Percentiles rank a stretch among this genome's conserved stretches.
phyloP scores from a whole-genome alignment of 257 asterid genomes.

The Plantago elongata region DNA sequence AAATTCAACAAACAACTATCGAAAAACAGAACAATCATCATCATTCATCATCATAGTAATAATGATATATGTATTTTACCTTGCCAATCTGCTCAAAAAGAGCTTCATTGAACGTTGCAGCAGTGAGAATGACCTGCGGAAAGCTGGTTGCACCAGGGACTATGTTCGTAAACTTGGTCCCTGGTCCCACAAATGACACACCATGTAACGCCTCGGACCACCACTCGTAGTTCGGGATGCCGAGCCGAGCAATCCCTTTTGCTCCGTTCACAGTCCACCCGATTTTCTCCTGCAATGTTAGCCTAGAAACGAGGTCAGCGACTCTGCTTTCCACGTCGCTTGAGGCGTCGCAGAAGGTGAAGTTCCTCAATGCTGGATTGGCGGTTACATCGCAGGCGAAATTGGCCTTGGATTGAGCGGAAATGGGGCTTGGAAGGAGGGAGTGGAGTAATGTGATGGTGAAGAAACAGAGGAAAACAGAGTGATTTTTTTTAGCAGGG shows the following conservation, averaged over 20 bases:
- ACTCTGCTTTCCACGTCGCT: slow-evolving; percentile 42
- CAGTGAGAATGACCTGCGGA: slow-evolving; percentile 67
- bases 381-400: slow-evolving; percentile 55
- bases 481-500: slow-evolving; percentile 27
- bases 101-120: slow-evolving; percentile 57
- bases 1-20: slow-evolving; percentile 15
- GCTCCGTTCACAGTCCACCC: slow-evolving; percentile 52
- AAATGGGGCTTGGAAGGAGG: neutral
- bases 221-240: slow-evolving; percentile 73
- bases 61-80: slow-evolving; percentile 21
- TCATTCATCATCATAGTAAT: neutral
- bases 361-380: slow-evolving; percentile 45
- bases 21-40: neutral
- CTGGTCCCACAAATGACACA: slow-evolving; percentile 55
- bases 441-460: slow-evolving; percentile 8
- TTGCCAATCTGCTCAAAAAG: slow-evolving; percentile 57
- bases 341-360: slow-evolving; percentile 55
- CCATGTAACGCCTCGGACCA: slow-evolving; percentile 92
- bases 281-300: slow-evolving; percentile 67
- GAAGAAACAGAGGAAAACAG: slow-evolving; percentile 35
- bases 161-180: slow-evolving; percentile 35
- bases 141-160: slow-evolving; percentile 85
- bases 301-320: slow-evolving; percentile 37
- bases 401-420: slow-evolving; percentile 34
- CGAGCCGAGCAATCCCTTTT: slow-evolving; percentile 47